These are phyloP conservation scores for Waitea zeae DNA, from an alignment of 1,284 basidiomycete species.

Conservation along the genomic window DNA sequence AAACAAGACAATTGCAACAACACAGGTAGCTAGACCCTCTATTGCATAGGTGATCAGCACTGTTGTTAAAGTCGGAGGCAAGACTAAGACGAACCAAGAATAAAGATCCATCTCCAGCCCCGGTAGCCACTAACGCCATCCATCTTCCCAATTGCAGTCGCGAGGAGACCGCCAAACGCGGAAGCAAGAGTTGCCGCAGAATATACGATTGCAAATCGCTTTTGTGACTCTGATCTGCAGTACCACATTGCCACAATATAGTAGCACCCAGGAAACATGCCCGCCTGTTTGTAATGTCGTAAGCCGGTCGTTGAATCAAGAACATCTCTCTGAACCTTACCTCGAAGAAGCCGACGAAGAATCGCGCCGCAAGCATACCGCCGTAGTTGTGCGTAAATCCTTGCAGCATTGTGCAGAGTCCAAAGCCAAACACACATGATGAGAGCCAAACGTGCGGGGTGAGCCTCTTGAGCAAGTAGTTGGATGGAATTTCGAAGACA, in stretches of 20 bases:
- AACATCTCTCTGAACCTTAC: conserved; percentile 11
- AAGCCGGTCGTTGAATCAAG: conserved; percentile 2
- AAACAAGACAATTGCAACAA: conserved; percentile 15
- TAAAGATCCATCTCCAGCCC: conserved; percentile 22
- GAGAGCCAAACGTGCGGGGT: conserved; percentile 15
- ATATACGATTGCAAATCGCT: conserved; percentile 20
- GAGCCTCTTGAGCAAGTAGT: conserved; percentile 15
- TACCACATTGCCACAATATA: conserved; percentile 20
- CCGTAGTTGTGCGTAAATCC: conserved; percentile 17
- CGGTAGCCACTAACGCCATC: conserved; percentile 14
- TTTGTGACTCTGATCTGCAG: conserved; percentile 18
- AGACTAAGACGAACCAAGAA: conserved; percentile 21
- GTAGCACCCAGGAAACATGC: conserved; percentile 20
- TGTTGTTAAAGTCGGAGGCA: conserved; percentile 4
- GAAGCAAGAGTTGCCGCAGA: conserved; percentile 16
- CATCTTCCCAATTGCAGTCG: conserved; percentile 18
- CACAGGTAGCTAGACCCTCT: conserved; percentile 18
- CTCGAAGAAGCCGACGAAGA: conserved; percentile 17
- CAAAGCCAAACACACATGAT: conserved; percentile 17
- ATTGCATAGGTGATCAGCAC: conserved; percentile 1
- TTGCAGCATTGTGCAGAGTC: conserved; percentile 16
- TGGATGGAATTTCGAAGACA: conserved; percentile 17
- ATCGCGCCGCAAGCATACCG: conserved; percentile 18
- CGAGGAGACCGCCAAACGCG: conserved; percentile 17
- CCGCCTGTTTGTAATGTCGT: conserved; percentile 14